Evolutionary conservation across 176 grass and related monocot genomes (phyloP).

Genomic region (Pharus latifolius): DNA sequence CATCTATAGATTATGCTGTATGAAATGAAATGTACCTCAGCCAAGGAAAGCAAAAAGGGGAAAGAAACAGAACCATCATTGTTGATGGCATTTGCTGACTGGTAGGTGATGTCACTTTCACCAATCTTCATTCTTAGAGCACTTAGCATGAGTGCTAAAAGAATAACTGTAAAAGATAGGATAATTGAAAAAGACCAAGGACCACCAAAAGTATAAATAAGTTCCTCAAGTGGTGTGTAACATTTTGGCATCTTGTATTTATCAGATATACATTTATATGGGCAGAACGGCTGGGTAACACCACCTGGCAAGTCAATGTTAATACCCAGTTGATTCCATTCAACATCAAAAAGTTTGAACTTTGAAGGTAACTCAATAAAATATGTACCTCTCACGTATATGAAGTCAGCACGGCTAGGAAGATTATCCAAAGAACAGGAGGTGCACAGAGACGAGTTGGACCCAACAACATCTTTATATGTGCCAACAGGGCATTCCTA

Average conservation of each 20-base stretch:
- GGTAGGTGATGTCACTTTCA: conserved; percentile 59
- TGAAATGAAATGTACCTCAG: conserved; percentile 61
- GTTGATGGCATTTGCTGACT: conserved; percentile 60
- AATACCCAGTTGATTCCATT: conserved; percentile 1
- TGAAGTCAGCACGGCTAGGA: conserved; percentile 76
- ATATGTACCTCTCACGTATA: conserved; percentile 88
- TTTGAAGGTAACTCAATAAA: not conserved
- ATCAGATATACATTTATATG: conserved; percentile 83
- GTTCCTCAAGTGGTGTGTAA: conserved; percentile 93
- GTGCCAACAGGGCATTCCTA: conserved; percentile 97
- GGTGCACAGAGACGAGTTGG: conserved; percentile 72
- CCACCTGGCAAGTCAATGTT: conserved; percentile 59
- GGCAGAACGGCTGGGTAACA: conserved; percentile 68
- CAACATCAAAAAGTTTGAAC: not conserved
- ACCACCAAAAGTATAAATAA: conserved; percentile 87
- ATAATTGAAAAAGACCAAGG: conserved; percentile 83
- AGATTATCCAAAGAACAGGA: conserved; percentile 69
- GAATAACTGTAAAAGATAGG: conserved; percentile 61
- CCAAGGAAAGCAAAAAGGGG: conserved; percentile 88
- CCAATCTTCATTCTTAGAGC: conserved; percentile 92
- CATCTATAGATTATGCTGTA: conserved; percentile 2
- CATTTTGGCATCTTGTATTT: conserved; percentile 99
- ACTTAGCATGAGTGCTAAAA: conserved; percentile 80
- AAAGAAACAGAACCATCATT: conserved; percentile 76
- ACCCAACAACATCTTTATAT: conserved; percentile 80